Percentiles rank a stretch among this genome's conserved stretches.
phyloP scores from a whole-genome alignment of 2,329 filamentous ascomycete genomes.

The Xylariales sp. region DNA sequence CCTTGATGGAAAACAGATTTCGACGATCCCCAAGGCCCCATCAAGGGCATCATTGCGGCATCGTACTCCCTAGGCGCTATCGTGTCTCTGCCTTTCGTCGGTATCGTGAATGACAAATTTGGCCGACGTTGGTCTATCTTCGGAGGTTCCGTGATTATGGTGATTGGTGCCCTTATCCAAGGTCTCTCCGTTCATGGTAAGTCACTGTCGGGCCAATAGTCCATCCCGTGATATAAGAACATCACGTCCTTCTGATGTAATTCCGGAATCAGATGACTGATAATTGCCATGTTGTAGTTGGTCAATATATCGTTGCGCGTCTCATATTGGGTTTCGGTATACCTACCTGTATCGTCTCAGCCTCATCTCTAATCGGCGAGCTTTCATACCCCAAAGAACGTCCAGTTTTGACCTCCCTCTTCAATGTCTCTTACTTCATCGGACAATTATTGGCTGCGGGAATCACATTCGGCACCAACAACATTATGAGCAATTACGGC shows the following conservation, averaged over 20 bases:
- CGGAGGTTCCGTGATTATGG: conserved; percentile 65
- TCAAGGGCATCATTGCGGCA: conserved; percentile 66
- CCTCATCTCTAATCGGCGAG: conserved; percentile 69
- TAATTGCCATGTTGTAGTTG: conserved; percentile 38
- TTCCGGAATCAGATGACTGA: background rate
- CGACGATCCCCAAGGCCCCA: conserved; percentile 55
- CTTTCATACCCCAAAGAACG: conserved; percentile 71
- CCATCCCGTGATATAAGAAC: background rate
- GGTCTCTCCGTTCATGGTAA: conserved; percentile 61
- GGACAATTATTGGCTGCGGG: conserved; percentile 62
- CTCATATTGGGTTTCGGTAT: conserved; percentile 71
- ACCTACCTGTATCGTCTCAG: conserved; percentile 68
- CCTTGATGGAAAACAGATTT: conserved; percentile 53
- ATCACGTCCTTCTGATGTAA: background rate
- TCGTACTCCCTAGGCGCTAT: conserved; percentile 71
- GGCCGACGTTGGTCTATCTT: conserved; percentile 69
- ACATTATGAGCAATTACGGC: conserved; percentile 53
- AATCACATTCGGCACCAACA: conserved; percentile 63
- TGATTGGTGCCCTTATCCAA: conserved; percentile 66
- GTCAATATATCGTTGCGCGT: conserved; percentile 70
- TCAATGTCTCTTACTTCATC: conserved; percentile 69
- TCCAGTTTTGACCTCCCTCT: conserved; percentile 67
- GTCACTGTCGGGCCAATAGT: conserved; percentile 31
- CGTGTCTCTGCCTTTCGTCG: conserved; percentile 67
- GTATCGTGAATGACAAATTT: conserved; percentile 64